A percentile compares a stretch with the other conserved stretches of the same genome.
phyloP scores from a whole-genome alignment of 208 protist genomes.

The Trypanosoma rangeli region DNA sequence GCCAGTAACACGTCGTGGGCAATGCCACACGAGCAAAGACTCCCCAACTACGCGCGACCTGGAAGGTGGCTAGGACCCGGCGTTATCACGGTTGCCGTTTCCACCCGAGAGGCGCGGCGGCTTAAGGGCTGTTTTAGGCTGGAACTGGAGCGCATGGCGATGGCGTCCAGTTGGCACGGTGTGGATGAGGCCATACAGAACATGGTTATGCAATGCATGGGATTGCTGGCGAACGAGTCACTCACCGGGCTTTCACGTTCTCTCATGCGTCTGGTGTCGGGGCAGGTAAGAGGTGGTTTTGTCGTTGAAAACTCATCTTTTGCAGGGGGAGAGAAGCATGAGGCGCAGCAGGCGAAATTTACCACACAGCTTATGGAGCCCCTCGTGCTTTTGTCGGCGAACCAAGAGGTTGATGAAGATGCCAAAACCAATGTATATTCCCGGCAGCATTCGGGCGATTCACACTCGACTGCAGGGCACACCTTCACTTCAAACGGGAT shows the following conservation, averaged over 20 bases:
- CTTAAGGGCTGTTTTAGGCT: slow-evolving; percentile 5
- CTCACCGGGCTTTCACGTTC: slow-evolving; percentile 5
- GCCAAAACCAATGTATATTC: background rate
- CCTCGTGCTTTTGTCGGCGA: background rate
- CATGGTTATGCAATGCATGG: background rate
- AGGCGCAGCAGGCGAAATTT: background rate
- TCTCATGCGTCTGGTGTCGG: background rate
- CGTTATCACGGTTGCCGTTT: slow-evolving; percentile 14
- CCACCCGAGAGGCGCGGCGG: background rate
- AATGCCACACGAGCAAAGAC: background rate
- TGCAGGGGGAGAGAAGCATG: background rate
- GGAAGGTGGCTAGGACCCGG: background rate
- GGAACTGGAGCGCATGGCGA: slow-evolving; percentile 13
- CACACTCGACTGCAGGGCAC: background rate
- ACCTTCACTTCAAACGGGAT: background rate
- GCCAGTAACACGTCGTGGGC: background rate
- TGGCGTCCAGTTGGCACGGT: background rate
- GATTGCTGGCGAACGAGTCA: slow-evolving; percentile 1
- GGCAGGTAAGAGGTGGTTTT: background rate
- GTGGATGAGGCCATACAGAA: slow-evolving; percentile 6
- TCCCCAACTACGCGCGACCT: slow-evolving; percentile 8
- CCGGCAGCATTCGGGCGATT: background rate
- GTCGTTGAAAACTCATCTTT: background rate
- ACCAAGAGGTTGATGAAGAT: background rate
- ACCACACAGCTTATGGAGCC: background rate